Percentiles rank a stretch among this genome's conserved stretches.
These are phyloP conservation scores for Epichloe sp. DNA, from an alignment of 2,329 filamentous ascomycete genomes.

Conservation along the genomic window DNA sequence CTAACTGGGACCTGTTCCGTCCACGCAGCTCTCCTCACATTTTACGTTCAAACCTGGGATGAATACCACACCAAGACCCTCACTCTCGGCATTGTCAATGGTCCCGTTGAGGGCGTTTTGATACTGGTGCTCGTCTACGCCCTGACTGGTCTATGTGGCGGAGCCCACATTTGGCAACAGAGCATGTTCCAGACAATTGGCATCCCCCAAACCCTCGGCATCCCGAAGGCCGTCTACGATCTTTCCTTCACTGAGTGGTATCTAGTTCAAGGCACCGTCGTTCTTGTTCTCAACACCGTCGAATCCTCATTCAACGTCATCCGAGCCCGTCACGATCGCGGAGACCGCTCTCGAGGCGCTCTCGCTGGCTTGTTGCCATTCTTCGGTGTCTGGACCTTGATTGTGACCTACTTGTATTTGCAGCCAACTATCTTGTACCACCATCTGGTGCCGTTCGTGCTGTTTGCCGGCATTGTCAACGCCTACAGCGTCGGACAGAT, in stretches of 20 bases:
- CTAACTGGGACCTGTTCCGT: not conserved
- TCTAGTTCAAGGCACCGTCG: slow-evolving; percentile 69
- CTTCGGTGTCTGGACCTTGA: slow-evolving; percentile 61
- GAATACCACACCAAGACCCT: slow-evolving; percentile 97
- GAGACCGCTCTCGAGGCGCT: slow-evolving; percentile 58
- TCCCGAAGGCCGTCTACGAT: slow-evolving; percentile 62
- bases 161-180: slow-evolving; percentile 86
- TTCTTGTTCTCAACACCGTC: slow-evolving; percentile 75
- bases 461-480: slow-evolving; percentile 83
- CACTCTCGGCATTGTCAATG: slow-evolving; percentile 82
- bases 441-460: slow-evolving; percentile 77
- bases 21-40: slow-evolving; percentile 67
- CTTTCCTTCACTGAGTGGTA: slow-evolving; percentile 88
- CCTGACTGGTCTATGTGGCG: slow-evolving; percentile 72
- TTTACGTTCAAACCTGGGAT: slow-evolving; percentile 98
- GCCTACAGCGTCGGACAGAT: slow-evolving; percentile 93
- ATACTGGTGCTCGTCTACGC: slow-evolving; percentile 72
- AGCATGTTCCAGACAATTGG: slow-evolving; percentile 62
- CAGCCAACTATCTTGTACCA: slow-evolving; percentile 71
- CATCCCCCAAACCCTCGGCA: slow-evolving; percentile 46
- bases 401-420: slow-evolving; percentile 67
- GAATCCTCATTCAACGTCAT: slow-evolving; percentile 76
- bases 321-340: slow-evolving; percentile 59
- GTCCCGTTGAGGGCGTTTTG: slow-evolving; percentile 87
- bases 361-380: slow-evolving; percentile 77